Percentiles rank a stretch among this genome's conserved stretches.
Evolutionary conservation across 495 filamentous ascomycete genomes (phyloP).

Genomic region (Xylaria castorea): DNA sequence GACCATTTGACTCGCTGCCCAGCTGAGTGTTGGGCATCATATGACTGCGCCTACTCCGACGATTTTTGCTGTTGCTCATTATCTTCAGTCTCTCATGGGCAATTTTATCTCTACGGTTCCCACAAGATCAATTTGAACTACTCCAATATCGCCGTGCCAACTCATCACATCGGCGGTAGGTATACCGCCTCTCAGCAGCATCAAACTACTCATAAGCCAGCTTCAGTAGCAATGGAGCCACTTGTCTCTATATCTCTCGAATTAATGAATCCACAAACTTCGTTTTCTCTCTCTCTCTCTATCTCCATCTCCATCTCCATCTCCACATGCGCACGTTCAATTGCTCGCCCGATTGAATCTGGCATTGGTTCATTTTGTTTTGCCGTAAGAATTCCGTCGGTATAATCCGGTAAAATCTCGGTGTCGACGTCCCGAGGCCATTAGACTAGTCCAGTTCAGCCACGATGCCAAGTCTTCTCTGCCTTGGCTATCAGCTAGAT

Average conservation of each 20-base stretch:
- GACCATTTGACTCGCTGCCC: neutral
- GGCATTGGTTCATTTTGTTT: neutral
- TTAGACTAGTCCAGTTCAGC: constrained; percentile 1
- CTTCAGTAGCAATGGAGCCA: constrained; percentile 22
- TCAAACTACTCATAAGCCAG: constrained; percentile 11
- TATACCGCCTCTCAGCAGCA: constrained; percentile 4
- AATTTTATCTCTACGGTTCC: neutral
- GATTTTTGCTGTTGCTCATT: neutral
- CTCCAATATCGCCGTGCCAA: constrained; percentile 21
- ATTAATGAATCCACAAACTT: constrained; percentile 7
- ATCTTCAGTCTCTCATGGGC: neutral
- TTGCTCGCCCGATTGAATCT: neutral
- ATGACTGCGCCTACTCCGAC: neutral
- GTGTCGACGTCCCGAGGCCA: constrained; percentile 17
- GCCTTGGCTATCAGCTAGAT: constrained; percentile 16
- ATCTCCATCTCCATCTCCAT: no score
- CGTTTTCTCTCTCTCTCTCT: neutral
- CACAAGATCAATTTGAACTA: constrained; percentile 8
- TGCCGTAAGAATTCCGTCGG: constrained; percentile 1
- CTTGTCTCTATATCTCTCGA: constrained; percentile 24
- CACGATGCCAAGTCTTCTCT: constrained; percentile 13
- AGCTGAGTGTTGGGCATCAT: constrained; percentile 11
- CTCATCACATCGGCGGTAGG: constrained; percentile 9
- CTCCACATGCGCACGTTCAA: neutral
- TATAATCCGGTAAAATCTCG: constrained; percentile 1